Conservation (phyloP, 83 land plant genomes). For the Picea abies region DNA sequence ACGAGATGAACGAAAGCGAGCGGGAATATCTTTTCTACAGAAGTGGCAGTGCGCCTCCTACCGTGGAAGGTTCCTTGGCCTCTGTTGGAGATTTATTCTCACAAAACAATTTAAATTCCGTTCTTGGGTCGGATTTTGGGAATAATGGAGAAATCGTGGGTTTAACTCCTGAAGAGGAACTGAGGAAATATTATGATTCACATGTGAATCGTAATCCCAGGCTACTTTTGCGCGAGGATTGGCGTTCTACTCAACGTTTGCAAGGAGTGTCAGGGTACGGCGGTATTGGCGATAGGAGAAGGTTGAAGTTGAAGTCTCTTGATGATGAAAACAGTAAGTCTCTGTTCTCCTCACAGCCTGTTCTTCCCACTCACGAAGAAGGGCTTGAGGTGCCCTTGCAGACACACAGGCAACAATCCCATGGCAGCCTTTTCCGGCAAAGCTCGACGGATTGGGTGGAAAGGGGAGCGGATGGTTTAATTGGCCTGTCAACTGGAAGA, state of each 20-base stretch:
- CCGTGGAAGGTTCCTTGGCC: slow-evolving; percentile 33
- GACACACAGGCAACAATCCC: background rate
- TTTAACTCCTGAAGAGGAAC: slow-evolving; percentile 30
- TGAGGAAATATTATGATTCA: slow-evolving; percentile 37
- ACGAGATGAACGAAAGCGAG: slow-evolving; percentile 17
- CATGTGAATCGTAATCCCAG: slow-evolving; percentile 47
- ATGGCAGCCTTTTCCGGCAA: slow-evolving; percentile 4
- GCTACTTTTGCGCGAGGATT: slow-evolving; percentile 42
- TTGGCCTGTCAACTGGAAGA: background rate
- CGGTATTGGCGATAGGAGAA: slow-evolving; percentile 7
- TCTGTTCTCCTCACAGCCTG: slow-evolving; percentile 25
- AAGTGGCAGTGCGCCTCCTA: slow-evolving; percentile 46
- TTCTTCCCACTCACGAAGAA: slow-evolving; percentile 24
- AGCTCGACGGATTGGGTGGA: slow-evolving; percentile 9
- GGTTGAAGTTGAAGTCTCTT: slow-evolving; percentile 17
- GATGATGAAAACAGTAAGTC: slow-evolving; percentile 28
- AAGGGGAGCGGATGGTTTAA: slow-evolving; percentile 2
- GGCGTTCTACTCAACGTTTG: slow-evolving; percentile 27
- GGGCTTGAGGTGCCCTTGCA: slow-evolving; percentile 16
- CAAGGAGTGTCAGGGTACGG: background rate
- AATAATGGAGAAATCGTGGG: background rate
- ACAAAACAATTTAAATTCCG: background rate
- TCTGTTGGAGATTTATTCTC: slow-evolving; percentile 22
- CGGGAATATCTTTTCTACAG: slow-evolving; percentile 25
- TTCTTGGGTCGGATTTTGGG: background rate